Conservation (phyloP, 169 alveolate species). For the Eimeria acervulina region DNA sequence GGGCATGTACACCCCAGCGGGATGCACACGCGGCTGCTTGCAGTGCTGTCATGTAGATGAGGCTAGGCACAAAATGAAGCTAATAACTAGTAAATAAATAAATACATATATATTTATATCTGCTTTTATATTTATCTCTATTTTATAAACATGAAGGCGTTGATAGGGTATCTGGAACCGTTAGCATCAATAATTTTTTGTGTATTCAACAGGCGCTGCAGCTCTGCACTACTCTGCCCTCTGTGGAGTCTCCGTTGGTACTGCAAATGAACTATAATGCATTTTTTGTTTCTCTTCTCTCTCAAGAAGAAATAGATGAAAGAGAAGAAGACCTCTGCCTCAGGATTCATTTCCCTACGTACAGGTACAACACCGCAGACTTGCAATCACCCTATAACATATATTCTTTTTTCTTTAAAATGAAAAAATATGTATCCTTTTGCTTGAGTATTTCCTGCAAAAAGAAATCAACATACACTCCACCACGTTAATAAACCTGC, state of each 20-base stretch:
- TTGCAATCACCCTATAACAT: neutral
- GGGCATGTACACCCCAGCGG: no score
- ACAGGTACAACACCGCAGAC: conserved; percentile 30
- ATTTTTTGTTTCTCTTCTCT: conserved; percentile 38
- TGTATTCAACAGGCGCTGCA: conserved; percentile 18
- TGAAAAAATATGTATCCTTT: no score
- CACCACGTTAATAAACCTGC: no score
- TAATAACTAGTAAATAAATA: no score
- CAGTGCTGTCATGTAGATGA: no score
- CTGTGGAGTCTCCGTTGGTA: neutral
- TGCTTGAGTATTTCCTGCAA: no score
- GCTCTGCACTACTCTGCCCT: conserved; percentile 3
- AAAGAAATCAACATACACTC: no score
- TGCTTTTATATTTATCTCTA: neutral
- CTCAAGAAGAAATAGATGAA: conserved; percentile 63
- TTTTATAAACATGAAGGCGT: neutral
- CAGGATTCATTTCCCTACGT: conserved; percentile 27
- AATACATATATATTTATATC: no score
- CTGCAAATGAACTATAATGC: neutral
- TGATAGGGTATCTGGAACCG: neutral
- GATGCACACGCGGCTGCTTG: no score
- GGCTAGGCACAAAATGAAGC: no score
- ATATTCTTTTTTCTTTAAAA: neutral
- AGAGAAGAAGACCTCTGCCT: conserved; percentile 75
- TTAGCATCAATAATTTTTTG: neutral